Evolutionary conservation across 257 asterid species (phyloP).

Genomic region (Solanum stenotomum): DNA sequence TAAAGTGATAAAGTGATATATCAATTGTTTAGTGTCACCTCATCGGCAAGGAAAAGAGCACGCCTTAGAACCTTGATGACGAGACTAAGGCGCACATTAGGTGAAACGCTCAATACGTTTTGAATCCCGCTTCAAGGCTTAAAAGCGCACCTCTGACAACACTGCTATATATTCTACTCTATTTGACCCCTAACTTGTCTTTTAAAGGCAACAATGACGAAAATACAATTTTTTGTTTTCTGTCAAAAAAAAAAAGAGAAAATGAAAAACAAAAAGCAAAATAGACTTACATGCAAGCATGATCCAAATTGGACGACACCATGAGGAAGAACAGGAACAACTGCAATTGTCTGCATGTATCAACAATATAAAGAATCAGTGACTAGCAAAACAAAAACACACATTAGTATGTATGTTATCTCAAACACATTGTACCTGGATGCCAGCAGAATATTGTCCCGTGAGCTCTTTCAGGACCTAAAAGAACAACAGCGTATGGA

Average conservation of each 20-base stretch:
- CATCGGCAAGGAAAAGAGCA: not conserved
- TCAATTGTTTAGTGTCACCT: not conserved
- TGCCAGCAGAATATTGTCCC: slow-evolving; percentile 77
- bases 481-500: not conserved
- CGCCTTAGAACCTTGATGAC: not conserved
- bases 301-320: slow-evolving; percentile 96
- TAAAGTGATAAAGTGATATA: too few relatives aligned
- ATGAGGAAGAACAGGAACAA: slow-evolving; percentile 81
- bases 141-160: not conserved
- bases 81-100: not conserved
- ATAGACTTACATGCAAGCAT: slow-evolving; percentile 24
- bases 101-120: not conserved
- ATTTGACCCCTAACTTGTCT: not conserved
- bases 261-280: not conserved
- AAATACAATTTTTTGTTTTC: not conserved
- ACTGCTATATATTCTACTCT: not conserved
- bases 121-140: not conserved
- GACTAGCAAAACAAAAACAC: not conserved
- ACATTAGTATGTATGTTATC: not conserved
- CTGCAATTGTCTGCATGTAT: slow-evolving; percentile 64
- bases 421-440: slow-evolving; percentile 47
- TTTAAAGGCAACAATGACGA: not conserved
- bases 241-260: not conserved
- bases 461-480: slow-evolving; percentile 68
- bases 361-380: not conserved